Evolutionary conservation across 2,329 filamentous ascomycete species (phyloP), one percentile per base, ranked within the genome.

Genomic region (Apiospora saccharicola): DNA sequence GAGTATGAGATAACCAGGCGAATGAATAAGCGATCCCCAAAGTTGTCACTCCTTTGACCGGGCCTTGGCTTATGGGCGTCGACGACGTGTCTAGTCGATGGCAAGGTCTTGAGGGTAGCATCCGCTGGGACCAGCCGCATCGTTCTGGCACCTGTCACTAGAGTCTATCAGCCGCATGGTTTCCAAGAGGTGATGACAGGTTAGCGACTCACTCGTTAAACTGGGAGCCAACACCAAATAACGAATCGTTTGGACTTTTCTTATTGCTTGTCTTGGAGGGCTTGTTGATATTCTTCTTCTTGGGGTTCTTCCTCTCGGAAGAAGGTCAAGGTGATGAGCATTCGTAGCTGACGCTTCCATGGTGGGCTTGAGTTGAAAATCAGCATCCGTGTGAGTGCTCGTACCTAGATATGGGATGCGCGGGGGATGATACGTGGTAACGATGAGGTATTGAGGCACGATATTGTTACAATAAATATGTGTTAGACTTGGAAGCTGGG

Each of bases 331-430:
- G 30, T 64, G 57, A 2, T 41, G 30, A 1, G 19, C 4, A 4
- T 10, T 10, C 30, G 30, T 22, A n/a, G 30, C 30, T 37, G 7
- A 22, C 30, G 8, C 57, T 64, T 41, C 30, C 57, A 30, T 64
- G 30, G 57, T 37, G 30, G 30, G 57, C 57, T 64, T 64, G 57
- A n/a, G 57, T 64, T 3, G 57, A 64, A 7, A 30, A 64, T 30
- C 57, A 37, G 30, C 10, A 61, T 4, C 5, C 12, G 2, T 37
- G 19, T 64, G 19, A 64, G n/a, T n/a, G n/a, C n/a, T n/a, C n/a
- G n/a, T n/a, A n/a, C n/a, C n/a, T n/a, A n/a, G n/a, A n/a, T n/a
- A n/a, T n/a, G n/a, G n/a, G n/a, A n/a, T n/a, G n/a, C n/a, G n/a
- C n/a, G n/a, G n/a, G n/a, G n/a, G n/a, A n/a, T n/a, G n/a, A n/a